Base-by-base conservation (phyloP, 306 rosid species). In the Delonix regia region DNA sequence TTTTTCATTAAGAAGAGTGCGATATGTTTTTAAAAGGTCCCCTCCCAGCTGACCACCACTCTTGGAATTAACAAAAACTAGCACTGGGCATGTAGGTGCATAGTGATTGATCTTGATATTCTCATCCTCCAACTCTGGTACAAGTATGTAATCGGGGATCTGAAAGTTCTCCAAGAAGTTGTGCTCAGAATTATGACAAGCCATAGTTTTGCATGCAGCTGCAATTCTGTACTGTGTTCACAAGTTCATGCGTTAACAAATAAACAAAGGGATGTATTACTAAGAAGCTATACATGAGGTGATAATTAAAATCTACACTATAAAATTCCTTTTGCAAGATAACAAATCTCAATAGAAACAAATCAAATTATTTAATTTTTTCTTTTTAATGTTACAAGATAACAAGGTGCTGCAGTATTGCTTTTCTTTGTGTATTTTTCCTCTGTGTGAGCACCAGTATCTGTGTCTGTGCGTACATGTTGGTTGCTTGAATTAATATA, bases 31-130 rank as follows among this genome's bases (percentile, higher is more conserved):
- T 33, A 93, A 82, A 27, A 95, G 98, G 55, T 84, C 74, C 45
- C 96, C 99, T 53, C 99, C 99, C n/a, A 95, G 96, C 84, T 89
- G 99, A 24, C 99, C 99, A 63, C 99, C 99, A 86, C 99, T 95
- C 89, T 67, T 91, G 88, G 97, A 87, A 84, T 95, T 95, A 61
- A 93, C 64, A 61, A 95, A 95, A 69, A 93, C 93, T 55, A 95
- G 71, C 13, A 95, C 94, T 3, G 99, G 99, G 76, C 88, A 93
- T 2, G 22, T 15, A 14, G 97, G 97, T 28, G 60, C 83, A 69
- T 78, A 42, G 27, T 22, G 19, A 51, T 51, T 19, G 6, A 13
- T 69, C 65, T 78, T 82, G 30, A 60, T 75, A 39, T 81, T 78
- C 16, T 79, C 87, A 66, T 71, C 85, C 70, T 74, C 73, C 21